Conservation (phyloP, 1,284 basidiomycete species). For the Malassezia yamatoensis region DNA sequence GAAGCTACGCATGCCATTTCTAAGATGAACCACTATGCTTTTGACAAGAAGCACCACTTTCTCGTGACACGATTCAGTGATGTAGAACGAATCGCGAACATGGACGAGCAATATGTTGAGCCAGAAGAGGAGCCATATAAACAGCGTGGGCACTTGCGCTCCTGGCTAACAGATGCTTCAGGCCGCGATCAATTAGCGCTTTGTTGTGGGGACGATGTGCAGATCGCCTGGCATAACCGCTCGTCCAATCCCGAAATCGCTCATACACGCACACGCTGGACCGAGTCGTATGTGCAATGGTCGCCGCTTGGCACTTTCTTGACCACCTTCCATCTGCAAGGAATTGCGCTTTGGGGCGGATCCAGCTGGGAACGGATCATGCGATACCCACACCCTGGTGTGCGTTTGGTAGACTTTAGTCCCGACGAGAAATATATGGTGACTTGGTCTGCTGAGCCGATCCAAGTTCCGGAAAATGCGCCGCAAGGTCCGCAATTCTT, state of each 20-base stretch:
- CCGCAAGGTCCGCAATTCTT: conserved; percentile 58
- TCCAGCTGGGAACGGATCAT: conserved; percentile 72
- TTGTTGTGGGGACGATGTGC: conserved; percentile 81
- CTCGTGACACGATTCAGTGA: conserved; percentile 82
- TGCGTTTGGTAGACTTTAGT: conserved; percentile 93
- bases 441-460: conserved; percentile 94
- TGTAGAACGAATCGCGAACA: conserved; percentile 69
- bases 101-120: conserved; percentile 76
- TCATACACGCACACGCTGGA: conserved; percentile 68
- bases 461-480: conserved; percentile 72
- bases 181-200: conserved; percentile 94
- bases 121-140: conserved; percentile 69
- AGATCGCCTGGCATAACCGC: conserved; percentile 87
- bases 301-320: conserved; percentile 89
- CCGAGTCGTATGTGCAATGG: conserved; percentile 94
- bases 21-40: conserved; percentile 72
- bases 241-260: conserved; percentile 75
- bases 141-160: conserved; percentile 85
- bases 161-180: conserved; percentile 83
- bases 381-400: conserved; percentile 88
- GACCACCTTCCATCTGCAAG: conserved; percentile 86
- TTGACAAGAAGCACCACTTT: conserved; percentile 86
- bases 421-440: conserved; percentile 94
- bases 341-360: conserved; percentile 92
- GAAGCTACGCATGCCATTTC: conserved; percentile 72